A percentile compares a stretch with the other conserved stretches of the same genome.
phyloP scores from a whole-genome alignment of 208 protist genomes.

The Acanthamoeba royreba region DNA sequence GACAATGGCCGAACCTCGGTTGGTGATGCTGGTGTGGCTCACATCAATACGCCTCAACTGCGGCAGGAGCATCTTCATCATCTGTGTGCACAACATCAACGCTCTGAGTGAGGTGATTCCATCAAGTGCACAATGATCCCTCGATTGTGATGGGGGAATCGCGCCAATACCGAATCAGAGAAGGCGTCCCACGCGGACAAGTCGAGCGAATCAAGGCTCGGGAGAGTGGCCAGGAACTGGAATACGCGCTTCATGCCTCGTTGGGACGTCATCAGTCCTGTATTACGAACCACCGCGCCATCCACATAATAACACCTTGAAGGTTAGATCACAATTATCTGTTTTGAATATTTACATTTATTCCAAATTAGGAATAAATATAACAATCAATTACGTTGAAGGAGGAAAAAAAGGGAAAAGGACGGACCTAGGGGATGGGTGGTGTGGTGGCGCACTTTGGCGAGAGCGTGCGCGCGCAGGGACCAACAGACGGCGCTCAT shows the following conservation, averaged over 20 bases:
- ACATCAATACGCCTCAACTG: neutral
- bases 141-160: neutral
- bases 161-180: neutral
- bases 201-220: neutral
- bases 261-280: neutral
- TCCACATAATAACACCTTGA: neutral
- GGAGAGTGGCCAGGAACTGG: neutral
- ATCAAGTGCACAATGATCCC: neutral
- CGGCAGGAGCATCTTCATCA: neutral
- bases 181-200: neutral
- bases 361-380: neutral
- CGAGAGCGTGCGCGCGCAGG: neutral
- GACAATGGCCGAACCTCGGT: no score
- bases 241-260: neutral
- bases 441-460: neutral
- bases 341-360: no score
- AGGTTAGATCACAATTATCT: neutral
- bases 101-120: neutral
- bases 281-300: neutral
- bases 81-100: neutral
- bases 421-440: neutral
- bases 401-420: neutral
- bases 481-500: neutral
- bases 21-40: neutral
- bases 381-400: neutral